These are phyloP conservation scores for Saccharomycodes ludwigii DNA, from an alignment of 805 yeast species.

Conservation along the genomic window DNA sequence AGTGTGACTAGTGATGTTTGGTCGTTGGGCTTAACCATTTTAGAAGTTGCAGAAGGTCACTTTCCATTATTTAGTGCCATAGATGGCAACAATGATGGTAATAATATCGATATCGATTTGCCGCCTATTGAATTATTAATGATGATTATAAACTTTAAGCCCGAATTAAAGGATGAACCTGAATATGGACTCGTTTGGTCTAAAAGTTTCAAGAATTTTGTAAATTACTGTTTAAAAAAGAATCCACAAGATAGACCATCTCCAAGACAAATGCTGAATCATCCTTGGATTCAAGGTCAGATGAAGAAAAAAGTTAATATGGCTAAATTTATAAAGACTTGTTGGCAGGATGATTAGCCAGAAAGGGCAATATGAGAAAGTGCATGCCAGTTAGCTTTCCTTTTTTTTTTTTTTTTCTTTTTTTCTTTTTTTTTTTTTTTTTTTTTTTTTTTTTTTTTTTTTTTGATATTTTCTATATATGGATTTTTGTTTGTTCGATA, in stretches of 20 bases:
- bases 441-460: too few relatives aligned
- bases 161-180: conserved; percentile 67
- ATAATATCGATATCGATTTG: conserved; percentile 19
- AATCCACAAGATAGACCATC: conserved; percentile 74
- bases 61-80: conserved; percentile 59
- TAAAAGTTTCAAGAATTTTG: conserved; percentile 67
- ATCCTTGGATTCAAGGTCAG: conserved; percentile 87
- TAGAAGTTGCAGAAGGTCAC: conserved; percentile 87
- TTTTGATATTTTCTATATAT: too few relatives aligned
- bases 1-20: conserved; percentile 93
- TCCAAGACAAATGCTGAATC: conserved; percentile 85
- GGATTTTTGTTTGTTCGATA: too few relatives aligned
- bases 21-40: conserved; percentile 84
- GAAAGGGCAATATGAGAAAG: too few relatives aligned
- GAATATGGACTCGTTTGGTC: conserved; percentile 71
- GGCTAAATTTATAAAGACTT: conserved; percentile 70
- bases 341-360: too few relatives aligned
- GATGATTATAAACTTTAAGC: conserved; percentile 71
- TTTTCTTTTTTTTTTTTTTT: too few relatives aligned
- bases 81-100: conserved; percentile 22
- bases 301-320: conserved; percentile 60
- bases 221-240: conserved; percentile 69
- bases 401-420: too few relatives aligned
- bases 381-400: too few relatives aligned
- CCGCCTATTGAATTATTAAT: conserved; percentile 82